Percentiles rank a stretch among this genome's conserved stretches.
phyloP scores from a whole-genome alignment of 345 rosid species.

The Aquilaria yunnanensis region DNA sequence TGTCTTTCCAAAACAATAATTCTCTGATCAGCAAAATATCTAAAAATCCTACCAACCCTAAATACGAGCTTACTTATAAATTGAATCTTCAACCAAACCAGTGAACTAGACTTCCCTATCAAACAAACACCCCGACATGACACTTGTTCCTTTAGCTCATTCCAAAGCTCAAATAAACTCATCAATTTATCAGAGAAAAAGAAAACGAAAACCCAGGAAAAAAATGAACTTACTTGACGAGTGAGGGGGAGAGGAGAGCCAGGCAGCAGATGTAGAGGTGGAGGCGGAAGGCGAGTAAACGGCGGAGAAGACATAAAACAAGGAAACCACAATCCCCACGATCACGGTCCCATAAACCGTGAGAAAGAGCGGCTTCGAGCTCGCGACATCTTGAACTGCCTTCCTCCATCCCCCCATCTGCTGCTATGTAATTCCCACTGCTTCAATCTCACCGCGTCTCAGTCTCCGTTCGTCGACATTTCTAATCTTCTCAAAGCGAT shows the following conservation, averaged over 20 bases:
- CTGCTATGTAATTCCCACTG: neutral
- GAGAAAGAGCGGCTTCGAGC: slow-evolving; percentile 70
- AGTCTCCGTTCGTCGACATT: too few species aligned
- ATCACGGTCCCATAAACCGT: slow-evolving; percentile 79
- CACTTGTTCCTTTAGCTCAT: too few species aligned
- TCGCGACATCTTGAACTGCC: slow-evolving; percentile 58
- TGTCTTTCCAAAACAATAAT: too few species aligned
- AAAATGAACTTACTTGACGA: slow-evolving; percentile 12
- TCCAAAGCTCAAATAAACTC: neutral
- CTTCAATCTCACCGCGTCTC: neutral
- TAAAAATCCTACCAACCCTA: too few species aligned
- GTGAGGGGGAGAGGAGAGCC: slow-evolving; percentile 56
- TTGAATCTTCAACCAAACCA: too few species aligned
- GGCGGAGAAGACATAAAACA: slow-evolving; percentile 86
- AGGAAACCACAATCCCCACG: slow-evolving; percentile 65
- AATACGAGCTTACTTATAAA: too few species aligned
- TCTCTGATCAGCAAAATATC: too few species aligned
- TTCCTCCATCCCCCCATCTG: slow-evolving; percentile 61
- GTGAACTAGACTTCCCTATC: too few species aligned
- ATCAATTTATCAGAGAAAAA: slow-evolving; percentile 7
- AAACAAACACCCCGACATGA: too few species aligned
- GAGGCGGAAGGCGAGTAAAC: slow-evolving; percentile 47
- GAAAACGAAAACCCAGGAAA: neutral
- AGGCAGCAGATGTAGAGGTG: slow-evolving; percentile 33
- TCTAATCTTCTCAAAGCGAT: too few species aligned